Percentiles rank a stretch among this genome's conserved stretches.
phyloP scores from a whole-genome alignment of 352 stramenopile genomes.

The Phytophthora sojae region DNA sequence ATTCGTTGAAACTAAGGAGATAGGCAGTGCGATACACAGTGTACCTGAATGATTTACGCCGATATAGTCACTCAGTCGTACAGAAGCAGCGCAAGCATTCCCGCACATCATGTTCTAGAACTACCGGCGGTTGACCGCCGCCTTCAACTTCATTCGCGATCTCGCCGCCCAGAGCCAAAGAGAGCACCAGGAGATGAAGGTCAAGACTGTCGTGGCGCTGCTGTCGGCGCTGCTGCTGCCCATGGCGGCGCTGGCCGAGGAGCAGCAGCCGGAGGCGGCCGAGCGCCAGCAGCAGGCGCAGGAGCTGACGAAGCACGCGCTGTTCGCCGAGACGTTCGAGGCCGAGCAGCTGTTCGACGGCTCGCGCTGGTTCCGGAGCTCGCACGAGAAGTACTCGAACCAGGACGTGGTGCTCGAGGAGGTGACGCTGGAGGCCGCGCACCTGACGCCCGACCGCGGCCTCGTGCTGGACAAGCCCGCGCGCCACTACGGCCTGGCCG shows the following conservation, averaged over 20 bases:
- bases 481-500: conserved; percentile 84
- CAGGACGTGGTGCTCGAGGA: conserved; percentile 76
- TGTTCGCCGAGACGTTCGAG: conserved; percentile 88
- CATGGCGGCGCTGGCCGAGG: conserved; percentile 24
- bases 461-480: conserved; percentile 77
- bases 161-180: not conserved
- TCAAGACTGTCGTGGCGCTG: conserved; percentile 50
- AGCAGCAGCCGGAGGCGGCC: conserved; percentile 4
- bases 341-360: conserved; percentile 61
- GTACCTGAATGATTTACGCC: not conserved
- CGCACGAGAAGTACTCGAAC: conserved; percentile 79
- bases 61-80: not conserved
- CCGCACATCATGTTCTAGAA: conserved; percentile 15
- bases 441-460: conserved; percentile 67
- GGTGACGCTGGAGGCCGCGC: conserved; percentile 63
- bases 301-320: conserved; percentile 57
- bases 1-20: not conserved
- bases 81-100: not conserved
- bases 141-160: conserved; percentile 26
- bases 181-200: conserved; percentile 54
- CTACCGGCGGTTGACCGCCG: not conserved
- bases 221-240: conserved; percentile 56
- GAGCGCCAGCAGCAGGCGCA: conserved; percentile 53
- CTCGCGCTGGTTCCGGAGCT: conserved; percentile 86
- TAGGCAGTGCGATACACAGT: not conserved